Conservation (phyloP, 1,284 basidiomycete species). For the Leccinum variabile region DNA sequence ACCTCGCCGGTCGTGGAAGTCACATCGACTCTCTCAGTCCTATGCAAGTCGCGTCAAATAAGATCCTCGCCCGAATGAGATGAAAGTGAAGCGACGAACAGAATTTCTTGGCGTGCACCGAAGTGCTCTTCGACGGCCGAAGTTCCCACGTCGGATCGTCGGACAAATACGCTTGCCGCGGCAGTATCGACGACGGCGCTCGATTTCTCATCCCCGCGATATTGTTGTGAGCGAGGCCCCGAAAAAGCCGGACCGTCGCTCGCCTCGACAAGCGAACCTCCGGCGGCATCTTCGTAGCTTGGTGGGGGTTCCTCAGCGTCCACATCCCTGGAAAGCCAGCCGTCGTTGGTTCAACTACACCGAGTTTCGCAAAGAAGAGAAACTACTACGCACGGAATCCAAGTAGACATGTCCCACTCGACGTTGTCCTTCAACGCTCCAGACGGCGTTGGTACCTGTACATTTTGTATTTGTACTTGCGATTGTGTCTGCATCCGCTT, state of each 20-base stretch:
- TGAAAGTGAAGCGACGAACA: neutral
- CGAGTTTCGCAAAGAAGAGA: neutral
- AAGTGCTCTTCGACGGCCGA: neutral
- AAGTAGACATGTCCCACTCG: constrained; percentile 2
- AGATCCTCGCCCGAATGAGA: neutral
- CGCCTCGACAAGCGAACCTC: neutral
- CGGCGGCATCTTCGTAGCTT: constrained; percentile 18
- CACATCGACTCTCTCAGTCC: neutral
- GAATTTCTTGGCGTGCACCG: neutral
- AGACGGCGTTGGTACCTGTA: neutral
- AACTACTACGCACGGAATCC: constrained; percentile 8
- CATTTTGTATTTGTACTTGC: neutral
- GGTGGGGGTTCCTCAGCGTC: constrained; percentile 11
- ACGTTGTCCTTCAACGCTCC: neutral
- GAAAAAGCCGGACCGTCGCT: neutral
- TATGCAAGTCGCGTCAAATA: neutral
- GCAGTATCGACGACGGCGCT: neutral
- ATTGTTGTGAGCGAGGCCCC: neutral
- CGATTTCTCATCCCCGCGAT: neutral
- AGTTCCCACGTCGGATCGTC: neutral
- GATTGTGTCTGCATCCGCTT: neutral
- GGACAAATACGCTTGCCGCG: neutral
- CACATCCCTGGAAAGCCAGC: neutral
- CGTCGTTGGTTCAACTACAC: neutral
- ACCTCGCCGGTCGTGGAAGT: neutral